Evolutionary conservation across 331 rosid species (phyloP).

Genomic region (Acacia concinna): DNA sequence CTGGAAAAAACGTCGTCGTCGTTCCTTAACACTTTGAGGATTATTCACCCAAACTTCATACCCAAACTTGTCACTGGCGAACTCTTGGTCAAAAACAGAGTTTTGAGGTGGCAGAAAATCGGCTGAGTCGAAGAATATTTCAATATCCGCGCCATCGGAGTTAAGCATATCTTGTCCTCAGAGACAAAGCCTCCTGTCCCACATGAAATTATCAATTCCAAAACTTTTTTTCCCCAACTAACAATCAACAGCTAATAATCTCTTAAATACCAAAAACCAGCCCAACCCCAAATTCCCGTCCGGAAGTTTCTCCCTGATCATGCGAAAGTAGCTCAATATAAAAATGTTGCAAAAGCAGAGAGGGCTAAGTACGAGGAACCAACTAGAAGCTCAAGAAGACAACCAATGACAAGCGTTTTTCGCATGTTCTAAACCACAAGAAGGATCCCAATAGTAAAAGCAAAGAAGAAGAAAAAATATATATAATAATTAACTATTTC

Average conservation of each 20-base stretch:
- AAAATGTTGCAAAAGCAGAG: slow-evolving; percentile 28
- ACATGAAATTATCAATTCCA: slow-evolving; percentile 47
- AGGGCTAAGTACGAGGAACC: slow-evolving; percentile 58
- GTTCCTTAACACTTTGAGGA: slow-evolving; percentile 73
- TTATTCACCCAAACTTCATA: slow-evolving; percentile 71
- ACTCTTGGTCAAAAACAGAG: slow-evolving; percentile 17
- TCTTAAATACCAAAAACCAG: slow-evolving; percentile 40
- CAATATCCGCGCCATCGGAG: slow-evolving; percentile 54
- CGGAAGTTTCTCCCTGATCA: slow-evolving; percentile 47
- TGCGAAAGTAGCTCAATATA: slow-evolving; percentile 21
- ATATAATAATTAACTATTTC: slow-evolving; percentile 24
- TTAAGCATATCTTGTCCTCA: slow-evolving; percentile 72
- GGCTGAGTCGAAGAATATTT: slow-evolving; percentile 70
- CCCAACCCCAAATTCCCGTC: slow-evolving; percentile 46
- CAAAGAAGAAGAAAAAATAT: not conserved
- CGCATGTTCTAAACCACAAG: slow-evolving; percentile 47
- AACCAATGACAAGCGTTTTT: slow-evolving; percentile 40
- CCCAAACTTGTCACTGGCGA: slow-evolving; percentile 21
- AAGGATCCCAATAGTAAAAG: slow-evolving; percentile 37
- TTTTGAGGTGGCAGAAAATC: slow-evolving; percentile 61
- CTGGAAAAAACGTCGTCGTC: slow-evolving; percentile 58
- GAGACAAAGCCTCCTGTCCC: slow-evolving; percentile 39
- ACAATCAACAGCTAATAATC: slow-evolving; percentile 13
- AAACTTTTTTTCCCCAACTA: slow-evolving; percentile 15
- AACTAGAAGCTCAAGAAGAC: slow-evolving; percentile 16